These are phyloP conservation scores for Saturnispora mendoncae DNA, from an alignment of 805 yeast genomes.

Conservation along the genomic window DNA sequence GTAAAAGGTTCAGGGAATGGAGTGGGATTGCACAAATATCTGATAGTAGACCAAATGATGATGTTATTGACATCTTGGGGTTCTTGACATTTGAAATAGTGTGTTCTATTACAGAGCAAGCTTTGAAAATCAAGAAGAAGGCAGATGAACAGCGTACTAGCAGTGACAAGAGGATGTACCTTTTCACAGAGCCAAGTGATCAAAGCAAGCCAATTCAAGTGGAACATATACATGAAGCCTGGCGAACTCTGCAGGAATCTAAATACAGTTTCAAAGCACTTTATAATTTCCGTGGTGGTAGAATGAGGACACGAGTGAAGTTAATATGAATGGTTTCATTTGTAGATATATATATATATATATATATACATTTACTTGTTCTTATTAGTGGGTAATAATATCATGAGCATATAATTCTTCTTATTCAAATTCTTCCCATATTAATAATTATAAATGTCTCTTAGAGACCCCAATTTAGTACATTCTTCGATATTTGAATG, in stretches of 20 bases:
- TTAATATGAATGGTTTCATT: conserved; percentile 30
- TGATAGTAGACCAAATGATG: conserved; percentile 90
- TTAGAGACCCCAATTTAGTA: neutral
- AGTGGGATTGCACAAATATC: conserved; percentile 77
- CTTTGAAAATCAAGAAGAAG: conserved; percentile 60
- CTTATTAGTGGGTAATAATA: neutral
- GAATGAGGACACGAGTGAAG: conserved; percentile 42
- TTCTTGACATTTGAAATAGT: conserved; percentile 95
- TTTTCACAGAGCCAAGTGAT: conserved; percentile 87
- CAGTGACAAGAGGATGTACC: conserved; percentile 42
- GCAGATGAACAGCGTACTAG: conserved; percentile 33
- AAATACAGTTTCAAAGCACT: conserved; percentile 53
- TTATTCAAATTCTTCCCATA: neutral
- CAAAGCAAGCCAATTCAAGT: conserved; percentile 70
- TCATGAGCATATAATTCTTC: neutral
- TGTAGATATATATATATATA: neutral
- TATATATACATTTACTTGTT: neutral
- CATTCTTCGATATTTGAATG: conserved; percentile 9
- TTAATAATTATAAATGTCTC: neutral
- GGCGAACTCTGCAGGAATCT: conserved; percentile 63
- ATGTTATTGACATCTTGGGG: conserved; percentile 91
- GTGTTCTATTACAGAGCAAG: conserved; percentile 87
- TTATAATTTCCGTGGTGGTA: conserved; percentile 66
- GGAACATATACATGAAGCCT: conserved; percentile 80
- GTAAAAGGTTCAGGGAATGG: conserved; percentile 95